phyloP scores from a whole-genome alignment of 441 rosid species.

The Metrosideros polymorpha region DNA sequence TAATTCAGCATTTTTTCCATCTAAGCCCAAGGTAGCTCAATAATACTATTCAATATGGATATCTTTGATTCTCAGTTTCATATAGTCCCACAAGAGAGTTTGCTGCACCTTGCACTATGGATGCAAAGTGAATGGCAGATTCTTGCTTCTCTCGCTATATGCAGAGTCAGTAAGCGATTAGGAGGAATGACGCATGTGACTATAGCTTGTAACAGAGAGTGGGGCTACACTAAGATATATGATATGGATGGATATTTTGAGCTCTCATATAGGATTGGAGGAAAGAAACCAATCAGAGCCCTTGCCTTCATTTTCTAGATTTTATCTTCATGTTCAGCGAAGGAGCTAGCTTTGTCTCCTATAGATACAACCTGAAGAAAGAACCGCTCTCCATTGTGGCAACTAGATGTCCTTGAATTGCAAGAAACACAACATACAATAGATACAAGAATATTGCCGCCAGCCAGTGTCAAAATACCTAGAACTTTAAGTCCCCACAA shows the following conservation, averaged over 20 bases:
- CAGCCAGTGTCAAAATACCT: neutral
- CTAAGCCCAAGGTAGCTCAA: neutral
- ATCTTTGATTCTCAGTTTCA: neutral
- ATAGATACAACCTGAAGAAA: neutral
- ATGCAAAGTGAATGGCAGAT: neutral
- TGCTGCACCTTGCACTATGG: neutral
- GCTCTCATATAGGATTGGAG: neutral
- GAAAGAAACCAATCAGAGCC: neutral
- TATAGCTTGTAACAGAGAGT: neutral
- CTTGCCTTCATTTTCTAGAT: neutral
- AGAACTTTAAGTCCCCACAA: neutral
- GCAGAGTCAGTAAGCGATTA: neutral
- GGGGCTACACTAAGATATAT: neutral
- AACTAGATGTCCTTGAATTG: neutral
- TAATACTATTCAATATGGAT: neutral
- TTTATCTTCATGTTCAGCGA: neutral
- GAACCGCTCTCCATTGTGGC: neutral
- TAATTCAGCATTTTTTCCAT: neutral
- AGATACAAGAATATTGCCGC: neutral
- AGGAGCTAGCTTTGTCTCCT: neutral
- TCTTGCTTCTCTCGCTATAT: neutral
- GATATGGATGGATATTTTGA: neutral
- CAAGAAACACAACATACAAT: neutral
- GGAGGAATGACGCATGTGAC: neutral
- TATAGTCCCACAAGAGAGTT: neutral